Conservation (phyloP, 1,284 basidiomycete genomes). For the Cerrena zonata region DNA sequence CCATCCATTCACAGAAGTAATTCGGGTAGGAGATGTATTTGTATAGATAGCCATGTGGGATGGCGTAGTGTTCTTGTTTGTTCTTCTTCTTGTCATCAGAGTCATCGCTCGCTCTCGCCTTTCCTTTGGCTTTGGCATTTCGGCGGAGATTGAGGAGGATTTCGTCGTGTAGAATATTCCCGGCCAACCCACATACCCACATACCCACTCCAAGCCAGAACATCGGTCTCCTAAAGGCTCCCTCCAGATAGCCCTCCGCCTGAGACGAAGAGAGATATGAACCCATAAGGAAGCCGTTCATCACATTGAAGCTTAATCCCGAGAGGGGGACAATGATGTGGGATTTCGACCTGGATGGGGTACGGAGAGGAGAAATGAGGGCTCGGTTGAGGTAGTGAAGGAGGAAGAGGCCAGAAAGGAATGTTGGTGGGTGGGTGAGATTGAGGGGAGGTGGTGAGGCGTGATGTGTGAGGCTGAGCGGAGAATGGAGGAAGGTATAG, state of each 20-base stretch:
- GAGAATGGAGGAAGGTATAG: conserved; percentile 44
- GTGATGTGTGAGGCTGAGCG: conserved; percentile 30
- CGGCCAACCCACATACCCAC: conserved; percentile 68
- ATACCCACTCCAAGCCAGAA: conserved; percentile 63
- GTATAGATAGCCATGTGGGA: conserved; percentile 81
- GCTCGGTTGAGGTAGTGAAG: conserved; percentile 83
- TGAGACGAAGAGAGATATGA: conserved; percentile 57
- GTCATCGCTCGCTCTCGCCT: conserved; percentile 13
- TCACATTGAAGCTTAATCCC: conserved; percentile 63
- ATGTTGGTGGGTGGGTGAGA: conserved; percentile 38
- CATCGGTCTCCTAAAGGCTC: conserved; percentile 30
- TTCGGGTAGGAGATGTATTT: conserved; percentile 83
- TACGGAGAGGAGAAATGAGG: conserved; percentile 74
- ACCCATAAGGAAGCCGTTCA: conserved; percentile 71
- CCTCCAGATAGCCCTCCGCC: conserved; percentile 37
- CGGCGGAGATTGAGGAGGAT: conserved; percentile 72
- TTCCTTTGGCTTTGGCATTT: conserved; percentile 35
- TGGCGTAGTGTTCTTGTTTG: conserved; percentile 57
- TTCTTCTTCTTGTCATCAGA: conserved; percentile 17
- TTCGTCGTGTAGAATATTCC: conserved; percentile 86
- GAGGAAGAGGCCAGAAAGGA: conserved; percentile 61
- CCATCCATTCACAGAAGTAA: conserved; percentile 87
- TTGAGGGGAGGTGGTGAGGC: conserved; percentile 21
- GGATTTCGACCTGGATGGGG: conserved; percentile 73
- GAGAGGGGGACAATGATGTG: conserved; percentile 62